Base-by-base conservation (phyloP, 257 asterid genomes). In the Echium plantagineum region DNA sequence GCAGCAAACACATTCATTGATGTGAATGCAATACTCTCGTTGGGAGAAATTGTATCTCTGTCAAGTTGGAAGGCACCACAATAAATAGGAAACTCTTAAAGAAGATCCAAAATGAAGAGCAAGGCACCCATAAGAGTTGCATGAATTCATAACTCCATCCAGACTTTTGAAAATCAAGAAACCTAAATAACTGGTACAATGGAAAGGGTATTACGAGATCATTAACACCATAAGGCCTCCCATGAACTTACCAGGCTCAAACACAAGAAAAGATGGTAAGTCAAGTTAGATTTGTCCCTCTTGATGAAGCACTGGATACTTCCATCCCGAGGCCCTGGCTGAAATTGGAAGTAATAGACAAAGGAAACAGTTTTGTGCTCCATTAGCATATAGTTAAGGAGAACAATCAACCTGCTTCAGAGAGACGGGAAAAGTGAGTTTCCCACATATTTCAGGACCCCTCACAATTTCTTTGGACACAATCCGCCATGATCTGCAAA, bases 311-410 rank as follows among this genome's bases (percentile, higher is more conserved):
- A 85, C 32, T 85, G 94, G n/a, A 85, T 75, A 46, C 82, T 71
- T 75, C 88, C 94, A 69, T 85, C 87, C 8, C 90, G 90, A 68
- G 77, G 59, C 68, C 94, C 94, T 10, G 94, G 94, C 94, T 84
- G 86, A 57, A 18, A 53, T n/a, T 2, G 26, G 8, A 53, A 6
- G 17, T 20, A 60, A 26, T 8, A 32, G 53, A 60, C 15, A 53
- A 53, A 53, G 21, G 57, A 53, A n/a, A 42, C 2, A 10, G 16
- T 10, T 42, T 12, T 42, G 13, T 13, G 49, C 15, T 42, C 17
- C 49, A 42, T 42, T 2, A 7, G 47, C 49, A 12, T 9, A 42
- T 13, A 42, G 49, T 42, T 4, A 42, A 42, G 49, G 49, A 42
- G 16, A 42, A 42, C 49, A 42, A 42, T 10, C 16, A 9, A 42